Conservation (phyloP, 305 asterid genomes). For the Plantago coronopus region DNA sequence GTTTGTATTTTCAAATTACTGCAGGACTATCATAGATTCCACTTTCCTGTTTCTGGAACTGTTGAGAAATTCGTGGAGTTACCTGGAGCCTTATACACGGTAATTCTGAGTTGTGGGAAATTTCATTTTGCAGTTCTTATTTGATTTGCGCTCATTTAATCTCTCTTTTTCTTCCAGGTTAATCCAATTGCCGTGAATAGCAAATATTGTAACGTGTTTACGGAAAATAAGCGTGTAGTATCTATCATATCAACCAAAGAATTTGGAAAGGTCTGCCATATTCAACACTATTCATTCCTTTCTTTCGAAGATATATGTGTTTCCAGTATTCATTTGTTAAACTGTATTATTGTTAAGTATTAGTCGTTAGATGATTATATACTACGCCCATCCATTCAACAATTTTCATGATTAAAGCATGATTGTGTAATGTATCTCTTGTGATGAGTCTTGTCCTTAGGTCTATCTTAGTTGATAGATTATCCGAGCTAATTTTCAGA, state of each 20-base stretch:
- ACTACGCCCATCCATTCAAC: too few species aligned
- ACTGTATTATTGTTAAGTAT: too few species aligned
- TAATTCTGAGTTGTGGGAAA: constrained; percentile 28
- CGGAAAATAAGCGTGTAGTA: constrained; percentile 88
- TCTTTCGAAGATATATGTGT: constrained; percentile 10
- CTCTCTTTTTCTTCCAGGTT: constrained; percentile 53
- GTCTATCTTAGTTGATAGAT: too few species aligned
- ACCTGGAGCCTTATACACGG: constrained; percentile 95
- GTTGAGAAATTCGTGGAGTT: constrained; percentile 73
- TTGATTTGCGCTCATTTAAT: constrained; percentile 26
- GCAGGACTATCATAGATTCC: constrained; percentile 98
- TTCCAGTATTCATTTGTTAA: constrained; percentile 12
- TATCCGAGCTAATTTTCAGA: too few species aligned
- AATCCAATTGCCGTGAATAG: constrained; percentile 99
- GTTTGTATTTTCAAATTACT: constrained; percentile 23
- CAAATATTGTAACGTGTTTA: constrained; percentile 97
- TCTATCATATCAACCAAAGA: constrained; percentile 74
- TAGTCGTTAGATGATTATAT: too few species aligned
- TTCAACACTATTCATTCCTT: constrained; percentile 20
- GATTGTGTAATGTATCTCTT: too few species aligned
- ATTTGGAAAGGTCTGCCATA: constrained; percentile 83
- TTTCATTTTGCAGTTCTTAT: constrained; percentile 18
- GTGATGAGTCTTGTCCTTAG: too few species aligned
- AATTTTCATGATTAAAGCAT: too few species aligned
- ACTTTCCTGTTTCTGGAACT: constrained; percentile 88